Base-by-base conservation (phyloP, 352 stramenopile species). In the Chrysophaeum taylorii region DNA sequence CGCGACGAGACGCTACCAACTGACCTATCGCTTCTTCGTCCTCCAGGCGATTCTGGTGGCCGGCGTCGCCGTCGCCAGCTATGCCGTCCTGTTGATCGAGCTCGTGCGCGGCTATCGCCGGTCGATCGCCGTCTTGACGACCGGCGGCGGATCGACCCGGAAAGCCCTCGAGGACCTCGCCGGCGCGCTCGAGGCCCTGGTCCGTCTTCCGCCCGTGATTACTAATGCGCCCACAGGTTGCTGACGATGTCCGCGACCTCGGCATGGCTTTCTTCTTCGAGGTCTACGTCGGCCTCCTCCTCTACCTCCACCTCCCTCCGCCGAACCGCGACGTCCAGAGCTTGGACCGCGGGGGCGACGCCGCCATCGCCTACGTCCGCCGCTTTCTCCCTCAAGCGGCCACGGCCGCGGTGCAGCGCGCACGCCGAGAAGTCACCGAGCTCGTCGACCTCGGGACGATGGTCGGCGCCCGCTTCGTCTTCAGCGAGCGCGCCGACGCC, bases 281-380 rank as follows among this genome's bases (percentile, higher is more conserved):
- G 14, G 57, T 66, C 57, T 66, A 66, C 35, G 57, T 66, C 12
- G 57, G 33, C 1, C 57, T 66, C 5, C 14, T 66, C 9, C 33
- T 66, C 36, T 66, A 66, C 36, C 18, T 66, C 12, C 31, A 45
- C 36, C 57, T 66, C 18, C 57, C 57, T 9, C 57, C 57, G 15
- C 57, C 57, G 2, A 12, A 2, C 15, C 25, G 14, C 50, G 15
- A 31, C n/a, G n/a, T 21, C 5, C 50, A 2, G 38, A 9, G 15
- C 25, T 25, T 9, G 50, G 25, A 4, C 7, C 2, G 38, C 15
- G 15, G 50, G 2, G 27, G 50, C 50, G 15, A 9, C 50, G 50
- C 12, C n/a, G 45, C 12, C 45, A 25, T 62, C 4, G 45, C 45
- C 9, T 27, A 12, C 45, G 9, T 57, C 12, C 45, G 45, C 7